A percentile compares a stretch with the other conserved stretches of the same genome.
Conservation (phyloP, 495 filamentous ascomycete species). For the Penicillium flavigenum region DNA sequence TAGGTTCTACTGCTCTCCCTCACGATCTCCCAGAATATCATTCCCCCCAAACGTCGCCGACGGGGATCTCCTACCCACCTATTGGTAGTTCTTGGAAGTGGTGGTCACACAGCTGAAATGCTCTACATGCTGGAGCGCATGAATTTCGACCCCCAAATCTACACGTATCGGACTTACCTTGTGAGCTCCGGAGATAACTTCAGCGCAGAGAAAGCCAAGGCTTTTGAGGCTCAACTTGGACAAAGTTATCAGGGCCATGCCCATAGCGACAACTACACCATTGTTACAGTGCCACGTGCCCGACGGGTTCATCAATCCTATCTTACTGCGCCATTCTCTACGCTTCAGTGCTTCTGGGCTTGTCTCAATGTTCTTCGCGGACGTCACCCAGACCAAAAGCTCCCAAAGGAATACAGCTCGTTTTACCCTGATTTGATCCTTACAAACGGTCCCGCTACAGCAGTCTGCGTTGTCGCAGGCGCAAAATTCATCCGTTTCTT, state of each 20-base stretch:
- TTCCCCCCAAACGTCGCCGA: slow-evolving; percentile 34
- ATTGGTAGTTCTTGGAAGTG: slow-evolving; percentile 82
- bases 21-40: slow-evolving; percentile 34
- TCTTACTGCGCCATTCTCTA: slow-evolving; percentile 61
- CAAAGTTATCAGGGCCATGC: not conserved
- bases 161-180: slow-evolving; percentile 76
- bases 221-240: slow-evolving; percentile 56
- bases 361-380: slow-evolving; percentile 45
- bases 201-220: slow-evolving; percentile 62
- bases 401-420: slow-evolving; percentile 23
- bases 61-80: slow-evolving; percentile 57
- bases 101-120: slow-evolving; percentile 95
- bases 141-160: slow-evolving; percentile 45
- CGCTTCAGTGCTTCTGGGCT: slow-evolving; percentile 56
- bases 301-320: slow-evolving; percentile 76
- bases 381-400: slow-evolving; percentile 32
- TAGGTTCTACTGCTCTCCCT: slow-evolving; percentile 32
- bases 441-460: slow-evolving; percentile 86
- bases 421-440: slow-evolving; percentile 70
- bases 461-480: slow-evolving; percentile 72
- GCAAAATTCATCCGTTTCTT: slow-evolving; percentile 66
- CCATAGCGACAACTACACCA: slow-evolving; percentile 41
- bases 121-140: slow-evolving; percentile 66
- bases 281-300: slow-evolving; percentile 66
- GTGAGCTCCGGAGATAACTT: slow-evolving; percentile 74